phyloP scores from a whole-genome alignment of 2,329 filamentous ascomycete genomes.

The Fusarium piperis region DNA sequence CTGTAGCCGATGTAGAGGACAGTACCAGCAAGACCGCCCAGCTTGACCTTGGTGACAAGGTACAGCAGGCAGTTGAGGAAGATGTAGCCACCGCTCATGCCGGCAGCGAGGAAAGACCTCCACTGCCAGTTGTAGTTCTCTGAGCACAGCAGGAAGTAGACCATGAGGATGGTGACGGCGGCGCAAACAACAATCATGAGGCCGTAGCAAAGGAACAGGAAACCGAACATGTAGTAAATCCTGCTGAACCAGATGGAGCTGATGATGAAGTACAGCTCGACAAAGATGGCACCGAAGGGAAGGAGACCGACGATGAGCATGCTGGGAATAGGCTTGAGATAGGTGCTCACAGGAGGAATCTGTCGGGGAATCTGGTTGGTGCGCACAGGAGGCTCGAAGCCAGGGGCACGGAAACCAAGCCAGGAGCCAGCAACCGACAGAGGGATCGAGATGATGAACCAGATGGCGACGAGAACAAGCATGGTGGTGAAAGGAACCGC shows the following conservation, averaged over 20 bases:
- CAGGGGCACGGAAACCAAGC: conserved; percentile 83
- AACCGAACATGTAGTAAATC: conserved; percentile 99
- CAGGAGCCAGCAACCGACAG: conserved; percentile 91
- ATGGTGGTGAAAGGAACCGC: conserved; percentile 97
- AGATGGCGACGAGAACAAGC: conserved; percentile 91
- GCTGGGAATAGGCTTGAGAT: conserved; percentile 86
- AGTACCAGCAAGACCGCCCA: conserved; percentile 84
- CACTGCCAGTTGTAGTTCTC: conserved; percentile 99
- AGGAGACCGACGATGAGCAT: conserved; percentile 92
- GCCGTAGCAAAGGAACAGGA: conserved; percentile 96
- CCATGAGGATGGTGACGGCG: conserved; percentile 90
- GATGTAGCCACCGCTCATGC: conserved; percentile 90
- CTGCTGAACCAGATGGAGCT: conserved; percentile 98
- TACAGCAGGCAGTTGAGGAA: conserved; percentile 92
- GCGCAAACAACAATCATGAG: conserved; percentile 97
- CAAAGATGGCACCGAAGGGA: conserved; percentile 96
- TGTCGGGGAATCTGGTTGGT: conserved; percentile 99
- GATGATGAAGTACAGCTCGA: conserved; percentile 99
- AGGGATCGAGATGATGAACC: conserved; percentile 96
- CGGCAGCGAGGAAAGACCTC: conserved; percentile 91
- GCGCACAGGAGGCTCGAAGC: conserved; percentile 82
- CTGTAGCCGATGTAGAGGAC: conserved; percentile 96
- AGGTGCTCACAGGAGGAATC: conserved; percentile 85
- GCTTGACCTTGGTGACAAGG: conserved; percentile 86
- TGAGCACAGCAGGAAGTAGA: conserved; percentile 94